A percentile compares a stretch with the other conserved stretches of the same genome.
phyloP scores from a whole-genome alignment of 2,329 filamentous ascomycete genomes.

The Daldinia sp. region DNA sequence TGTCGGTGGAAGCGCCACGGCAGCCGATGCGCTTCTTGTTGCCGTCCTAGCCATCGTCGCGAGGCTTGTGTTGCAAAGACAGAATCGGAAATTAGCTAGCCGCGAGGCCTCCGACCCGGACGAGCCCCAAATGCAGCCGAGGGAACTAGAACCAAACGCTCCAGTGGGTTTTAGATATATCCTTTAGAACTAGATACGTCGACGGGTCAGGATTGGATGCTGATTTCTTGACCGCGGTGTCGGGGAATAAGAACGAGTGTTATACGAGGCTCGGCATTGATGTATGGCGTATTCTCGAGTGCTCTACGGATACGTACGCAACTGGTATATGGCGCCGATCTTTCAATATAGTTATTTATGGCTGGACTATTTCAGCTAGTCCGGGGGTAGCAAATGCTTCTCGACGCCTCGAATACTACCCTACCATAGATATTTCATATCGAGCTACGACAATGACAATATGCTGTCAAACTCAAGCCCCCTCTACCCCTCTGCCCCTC shows the following conservation, averaged over 20 bases:
- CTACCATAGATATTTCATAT: neutral
- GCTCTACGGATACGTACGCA: neutral
- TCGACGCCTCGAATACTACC: neutral
- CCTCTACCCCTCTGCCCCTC: too few species aligned
- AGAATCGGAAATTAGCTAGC: constrained; percentile 67
- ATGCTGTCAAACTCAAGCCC: constrained; percentile 10
- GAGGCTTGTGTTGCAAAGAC: constrained; percentile 62
- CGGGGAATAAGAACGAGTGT: neutral
- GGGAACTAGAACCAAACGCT: constrained; percentile 11
- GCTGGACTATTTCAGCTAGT: neutral
- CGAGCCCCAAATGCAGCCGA: constrained; percentile 14
- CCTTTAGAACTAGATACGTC: constrained; percentile 20
- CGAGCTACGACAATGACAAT: constrained; percentile 6
- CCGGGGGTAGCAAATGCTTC: neutral
- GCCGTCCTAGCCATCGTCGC: constrained; percentile 61
- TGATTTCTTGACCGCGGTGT: neutral
- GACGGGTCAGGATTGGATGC: neutral
- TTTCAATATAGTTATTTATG: constrained; percentile 7
- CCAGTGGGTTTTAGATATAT: constrained; percentile 42
- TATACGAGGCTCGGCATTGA: neutral
- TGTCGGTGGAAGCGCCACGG: constrained; percentile 66
- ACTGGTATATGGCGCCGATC: neutral
- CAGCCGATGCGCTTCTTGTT: constrained; percentile 68
- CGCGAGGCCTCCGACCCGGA: constrained; percentile 47
- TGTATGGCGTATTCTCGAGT: constrained; percentile 1